Evolutionary conservation across 495 filamentous ascomycete species (phyloP).

Genomic region (Pyrenopolyporus hunteri): DNA sequence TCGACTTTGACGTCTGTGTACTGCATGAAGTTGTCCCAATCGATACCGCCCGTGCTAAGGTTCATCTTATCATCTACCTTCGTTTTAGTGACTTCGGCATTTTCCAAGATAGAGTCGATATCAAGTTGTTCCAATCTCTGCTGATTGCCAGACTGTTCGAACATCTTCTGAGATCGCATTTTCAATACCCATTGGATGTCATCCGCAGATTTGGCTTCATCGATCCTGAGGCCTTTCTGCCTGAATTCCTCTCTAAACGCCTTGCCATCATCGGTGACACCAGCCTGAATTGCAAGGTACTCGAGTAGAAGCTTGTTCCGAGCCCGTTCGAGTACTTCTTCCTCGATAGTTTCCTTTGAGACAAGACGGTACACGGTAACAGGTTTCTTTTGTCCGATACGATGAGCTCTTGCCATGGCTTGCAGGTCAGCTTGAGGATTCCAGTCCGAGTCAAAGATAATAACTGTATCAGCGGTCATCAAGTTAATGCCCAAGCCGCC

Average conservation of each 20-base stretch:
- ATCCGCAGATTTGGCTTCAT: conserved; percentile 83
- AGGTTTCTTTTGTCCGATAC: conserved; percentile 94
- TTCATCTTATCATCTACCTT: conserved; percentile 73
- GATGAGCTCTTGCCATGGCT: conserved; percentile 96
- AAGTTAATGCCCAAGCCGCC: conserved; percentile 97
- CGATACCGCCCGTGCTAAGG: conserved; percentile 74
- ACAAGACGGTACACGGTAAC: conserved; percentile 95
- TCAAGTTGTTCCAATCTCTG: conserved; percentile 97
- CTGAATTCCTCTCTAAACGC: conserved; percentile 67
- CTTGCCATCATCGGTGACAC: conserved; percentile 90
- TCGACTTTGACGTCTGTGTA: conserved; percentile 95
- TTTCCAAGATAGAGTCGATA: conserved; percentile 93
- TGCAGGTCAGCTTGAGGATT: conserved; percentile 98
- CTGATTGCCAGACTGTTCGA: conserved; percentile 94
- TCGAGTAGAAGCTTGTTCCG: conserved; percentile 99
- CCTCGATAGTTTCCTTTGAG: conserved; percentile 97
- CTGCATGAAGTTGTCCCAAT: conserved; percentile 94
- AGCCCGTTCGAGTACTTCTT: conserved; percentile 93
- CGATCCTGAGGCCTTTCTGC: conserved; percentile 59
- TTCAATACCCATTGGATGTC: conserved; percentile 94
- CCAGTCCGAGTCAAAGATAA: conserved; percentile 99
- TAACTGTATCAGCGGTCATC: conserved; percentile 98
- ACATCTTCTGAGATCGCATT: conserved; percentile 93
- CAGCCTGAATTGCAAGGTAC: conserved; percentile 95
- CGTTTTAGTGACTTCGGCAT: conserved; percentile 93